Base-by-base conservation (phyloP, 208 protist species). In the Tritrichomonas foetus region DNA sequence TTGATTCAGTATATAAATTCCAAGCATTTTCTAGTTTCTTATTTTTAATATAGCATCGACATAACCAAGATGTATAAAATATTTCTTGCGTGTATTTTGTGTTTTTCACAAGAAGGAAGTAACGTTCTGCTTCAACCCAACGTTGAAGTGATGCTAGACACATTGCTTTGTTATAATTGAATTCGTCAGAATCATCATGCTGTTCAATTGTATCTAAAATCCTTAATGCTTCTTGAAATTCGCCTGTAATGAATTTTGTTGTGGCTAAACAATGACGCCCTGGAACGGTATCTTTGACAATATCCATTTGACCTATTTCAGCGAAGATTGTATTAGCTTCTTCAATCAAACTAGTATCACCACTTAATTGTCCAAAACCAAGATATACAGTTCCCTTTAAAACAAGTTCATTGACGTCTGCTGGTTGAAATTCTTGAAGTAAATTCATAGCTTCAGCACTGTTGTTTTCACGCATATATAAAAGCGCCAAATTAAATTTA, bases 31-130 rank as follows among this genome's bases (percentile, higher is more conserved):
- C 47, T 66, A 50, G 49, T 66, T 66, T 93, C 1, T 50, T 8
- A 30, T 66, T 93, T 50, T 47, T 93, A 33, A 93, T 66, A 47
- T 49, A 93, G 47, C 82, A 93, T n/a, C 41, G n/a, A 47, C 82
- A 93, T 1, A 93, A 50, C 47, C 55, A 66, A 14, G 82, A 57
- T 16, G 41, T 69, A 50, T 93, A 93, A 27, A 57, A 57, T 33
- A 69, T 20, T 30, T 93, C 82, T 3, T n/a, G n/a, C 27, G n/a
- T 57, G 27, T 93, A 93, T 93, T 47, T 25, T 49, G 82, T 44
- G 22, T 66, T 93, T 33, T 69, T 66, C 8, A 93, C 82, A 39
- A 69, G 47, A 36, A 93, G 27, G 50, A 93, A 66, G 50, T 57
- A 66, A 5, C 55, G 3, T 66, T 93, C 82, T 16, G 82, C 82